These are phyloP conservation scores for Talaromyces sp. DNA, from an alignment of 2,329 filamentous ascomycete genomes.

Conservation along the genomic window DNA sequence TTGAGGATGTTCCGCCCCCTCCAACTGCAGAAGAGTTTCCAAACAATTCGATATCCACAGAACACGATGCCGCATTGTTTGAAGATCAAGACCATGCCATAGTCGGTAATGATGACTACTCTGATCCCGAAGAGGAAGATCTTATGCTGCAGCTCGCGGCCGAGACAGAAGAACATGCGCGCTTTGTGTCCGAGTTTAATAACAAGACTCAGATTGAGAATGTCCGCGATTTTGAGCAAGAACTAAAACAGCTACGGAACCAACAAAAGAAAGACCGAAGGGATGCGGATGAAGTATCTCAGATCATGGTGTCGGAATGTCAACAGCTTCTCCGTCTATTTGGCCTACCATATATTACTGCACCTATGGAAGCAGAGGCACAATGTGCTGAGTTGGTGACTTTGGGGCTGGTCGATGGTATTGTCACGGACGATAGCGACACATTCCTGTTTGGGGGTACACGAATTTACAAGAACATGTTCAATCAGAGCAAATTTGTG, in stretches of 20 bases:
- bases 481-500: conserved; percentile 96
- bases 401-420: conserved; percentile 88
- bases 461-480: conserved; percentile 99
- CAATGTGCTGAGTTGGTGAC: conserved; percentile 90
- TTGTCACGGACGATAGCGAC: conserved; percentile 96
- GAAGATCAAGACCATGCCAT: conserved; percentile 27
- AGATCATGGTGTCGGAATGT: conserved; percentile 93
- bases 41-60: conserved; percentile 27
- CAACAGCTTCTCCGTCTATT: conserved; percentile 87
- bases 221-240: conserved; percentile 76
- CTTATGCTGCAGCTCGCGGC: conserved; percentile 79
- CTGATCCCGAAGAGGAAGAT: conserved; percentile 89
- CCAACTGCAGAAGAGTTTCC: conserved; percentile 20
- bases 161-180: conserved; percentile 89
- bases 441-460: conserved; percentile 96
- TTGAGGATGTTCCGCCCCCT: conserved; percentile 48
- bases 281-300: conserved; percentile 94
- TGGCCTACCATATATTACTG: conserved; percentile 92
- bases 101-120: conserved; percentile 57
- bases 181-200: conserved; percentile 86
- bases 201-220: conserved; percentile 68
- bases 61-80: conserved; percentile 13
- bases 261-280: conserved; percentile 95
- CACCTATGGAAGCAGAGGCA: conserved; percentile 97
- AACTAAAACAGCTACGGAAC: conserved; percentile 79